A percentile compares a stretch with the other conserved stretches of the same genome.
Evolutionary conservation across 768 basidiomycete genomes (phyloP).

Genomic region (Mycena latifolia): DNA sequence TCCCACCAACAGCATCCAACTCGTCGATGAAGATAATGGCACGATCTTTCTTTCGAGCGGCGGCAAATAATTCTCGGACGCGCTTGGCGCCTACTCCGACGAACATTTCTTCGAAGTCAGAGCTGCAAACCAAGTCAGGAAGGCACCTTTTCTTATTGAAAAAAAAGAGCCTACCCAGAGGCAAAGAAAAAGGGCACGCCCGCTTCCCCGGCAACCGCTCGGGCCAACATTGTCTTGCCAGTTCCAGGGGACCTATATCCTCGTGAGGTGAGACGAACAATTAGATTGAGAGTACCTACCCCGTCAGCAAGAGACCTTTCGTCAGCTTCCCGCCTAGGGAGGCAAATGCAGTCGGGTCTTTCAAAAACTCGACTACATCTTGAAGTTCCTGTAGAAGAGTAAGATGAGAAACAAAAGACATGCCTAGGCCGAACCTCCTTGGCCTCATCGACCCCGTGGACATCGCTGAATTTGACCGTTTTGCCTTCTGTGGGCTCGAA

Average conservation of each 20-base stretch:
- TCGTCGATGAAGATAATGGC: constrained; percentile 99
- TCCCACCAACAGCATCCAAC: constrained; percentile 93
- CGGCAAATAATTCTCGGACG: constrained; percentile 93
- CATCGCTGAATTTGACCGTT: constrained; percentile 91
- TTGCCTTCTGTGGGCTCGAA: constrained; percentile 88
- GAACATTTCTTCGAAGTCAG: constrained; percentile 99
- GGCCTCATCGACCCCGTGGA: constrained; percentile 97
- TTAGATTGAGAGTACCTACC: constrained; percentile 50
- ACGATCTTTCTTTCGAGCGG: constrained; percentile 94
- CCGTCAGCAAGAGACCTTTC: constrained; percentile 93
- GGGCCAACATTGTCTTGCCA: constrained; percentile 97
- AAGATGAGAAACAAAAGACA: constrained; percentile 15
- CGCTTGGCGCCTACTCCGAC: constrained; percentile 96
- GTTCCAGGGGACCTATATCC: constrained; percentile 81
- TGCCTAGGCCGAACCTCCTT: constrained; percentile 71
- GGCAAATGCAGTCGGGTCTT: constrained; percentile 91
- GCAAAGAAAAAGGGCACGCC: constrained; percentile 98
- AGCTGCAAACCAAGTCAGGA: constrained; percentile 54
- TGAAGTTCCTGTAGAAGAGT: constrained; percentile 76
- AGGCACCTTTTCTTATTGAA: neutral
- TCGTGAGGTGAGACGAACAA: constrained; percentile 1
- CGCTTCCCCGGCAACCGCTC: constrained; percentile 97
- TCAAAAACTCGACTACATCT: constrained; percentile 96
- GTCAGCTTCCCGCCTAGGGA: constrained; percentile 94
- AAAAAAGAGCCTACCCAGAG: constrained; percentile 70